Evolutionary conservation across 306 rosid species (phyloP), one percentile per base, ranked within the genome.

Genomic region (Vigna reflexopilosa): DNA sequence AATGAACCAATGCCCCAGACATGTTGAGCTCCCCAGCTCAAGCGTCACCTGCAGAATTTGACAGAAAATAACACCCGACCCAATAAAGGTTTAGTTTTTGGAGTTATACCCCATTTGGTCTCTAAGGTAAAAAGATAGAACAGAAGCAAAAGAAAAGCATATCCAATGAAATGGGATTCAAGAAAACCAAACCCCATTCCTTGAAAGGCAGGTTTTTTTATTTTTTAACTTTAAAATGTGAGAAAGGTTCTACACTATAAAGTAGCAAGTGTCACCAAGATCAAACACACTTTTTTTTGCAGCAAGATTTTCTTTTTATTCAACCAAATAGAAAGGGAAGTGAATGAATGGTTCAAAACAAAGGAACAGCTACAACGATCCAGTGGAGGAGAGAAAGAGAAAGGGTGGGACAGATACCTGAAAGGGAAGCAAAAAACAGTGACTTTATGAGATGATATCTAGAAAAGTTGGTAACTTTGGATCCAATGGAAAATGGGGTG

Each of bases 1-100:
- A 28, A 73, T 62, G 85, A 82, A 86, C 57, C 22, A 73, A 70
- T 54, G 52, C 67, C 87, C 81, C 82, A 73, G 72, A 80, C 94
- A 88, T 90, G 51, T 74, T 84, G 58, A 52, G 64, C 40, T 62
- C 75, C 70, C 34, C 67, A 81, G 54, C 73, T 57, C 65, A 42
- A 2, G 24, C 47, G 54, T 70, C 80, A 70, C 85, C 88, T 88
- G 73, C 78, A 81, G 40, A 70, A 66, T 77, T 71, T 13, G 17
- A 65, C 30, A 58, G 6, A 42, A 69, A 9, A 68, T 17, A 71
- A 83, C 66, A 75, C 30, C 77, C 67, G 32, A 63, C 48, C 69
- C 45, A 72, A 49, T 80, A 20, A 44, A 65, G 57, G 63, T 54
- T 63, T 16, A 77, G 69, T 68, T 22, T 38, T 77, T 75, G 67